Percentiles rank a stretch among this genome's conserved stretches.
These are phyloP conservation scores for Lachnellula cervina DNA, from an alignment of 2,329 filamentous ascomycete species.

Conservation along the genomic window DNA sequence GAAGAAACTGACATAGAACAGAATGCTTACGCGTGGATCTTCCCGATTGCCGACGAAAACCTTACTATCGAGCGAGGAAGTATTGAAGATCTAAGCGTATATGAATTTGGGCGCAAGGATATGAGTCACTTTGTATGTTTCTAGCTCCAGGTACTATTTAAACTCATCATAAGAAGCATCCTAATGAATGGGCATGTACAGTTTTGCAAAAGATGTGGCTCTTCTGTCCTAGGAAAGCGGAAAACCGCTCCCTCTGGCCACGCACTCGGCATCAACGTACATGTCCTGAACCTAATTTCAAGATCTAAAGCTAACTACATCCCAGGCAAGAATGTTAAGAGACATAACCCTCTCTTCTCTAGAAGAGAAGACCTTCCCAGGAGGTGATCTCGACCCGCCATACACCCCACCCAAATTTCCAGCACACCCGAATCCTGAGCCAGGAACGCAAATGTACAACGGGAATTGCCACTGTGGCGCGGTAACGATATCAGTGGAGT, in stretches of 20 bases:
- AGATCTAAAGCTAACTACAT: not conserved
- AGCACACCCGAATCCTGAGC: not conserved
- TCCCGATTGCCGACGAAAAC: slow-evolving; percentile 25
- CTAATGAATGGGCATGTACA: slow-evolving; percentile 22
- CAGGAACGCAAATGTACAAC: slow-evolving; percentile 12
- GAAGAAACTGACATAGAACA: not conserved
- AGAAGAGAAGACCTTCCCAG: not conserved
- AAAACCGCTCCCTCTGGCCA: slow-evolving; percentile 21
- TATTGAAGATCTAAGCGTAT: slow-evolving; percentile 37
- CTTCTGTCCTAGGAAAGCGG: slow-evolving; percentile 34
- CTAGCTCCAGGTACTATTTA: slow-evolving; percentile 12
- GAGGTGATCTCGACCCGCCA: not conserved
- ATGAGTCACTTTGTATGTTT: slow-evolving; percentile 36
- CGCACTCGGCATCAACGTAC: slow-evolving; percentile 39
- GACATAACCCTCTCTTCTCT: slow-evolving; percentile 2
- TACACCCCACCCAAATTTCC: slow-evolving; percentile 1
- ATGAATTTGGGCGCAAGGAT: slow-evolving; percentile 38
- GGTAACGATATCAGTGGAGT: slow-evolving; percentile 15
- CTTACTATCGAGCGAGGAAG: slow-evolving; percentile 44
- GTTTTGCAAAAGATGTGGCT: slow-evolving; percentile 50
- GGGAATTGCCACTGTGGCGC: slow-evolving; percentile 28
- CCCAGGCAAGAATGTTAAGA: slow-evolving; percentile 4
- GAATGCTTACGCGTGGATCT: slow-evolving; percentile 34
- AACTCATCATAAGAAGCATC: no score
- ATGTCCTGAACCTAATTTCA: slow-evolving; percentile 6